Evolutionary conservation across 2,329 filamentous ascomycete species (phyloP).

Genomic region (Cryphonectria naterciae): DNA sequence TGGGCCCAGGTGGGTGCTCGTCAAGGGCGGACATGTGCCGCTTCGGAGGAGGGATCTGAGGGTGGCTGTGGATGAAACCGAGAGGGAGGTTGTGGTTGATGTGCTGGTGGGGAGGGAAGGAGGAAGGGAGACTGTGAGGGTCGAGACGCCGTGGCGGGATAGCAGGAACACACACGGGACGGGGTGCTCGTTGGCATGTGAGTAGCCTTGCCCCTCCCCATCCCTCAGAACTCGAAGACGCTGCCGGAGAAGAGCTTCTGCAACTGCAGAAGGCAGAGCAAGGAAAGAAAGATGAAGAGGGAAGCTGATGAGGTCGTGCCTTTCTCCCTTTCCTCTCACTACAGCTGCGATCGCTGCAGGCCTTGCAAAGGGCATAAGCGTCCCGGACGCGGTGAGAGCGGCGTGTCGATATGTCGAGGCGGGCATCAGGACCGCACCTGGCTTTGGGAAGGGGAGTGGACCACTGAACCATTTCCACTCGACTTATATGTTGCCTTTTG

Average conservation of each 20-base stretch:
- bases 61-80: conserved; percentile 60
- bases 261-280: too few relatives aligned
- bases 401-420: conserved; percentile 74
- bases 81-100: conserved; percentile 73
- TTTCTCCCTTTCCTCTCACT: neutral
- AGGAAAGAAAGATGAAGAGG: neutral
- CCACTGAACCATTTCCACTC: conserved; percentile 83
- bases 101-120: conserved; percentile 68
- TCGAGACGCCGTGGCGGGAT: conserved; percentile 72
- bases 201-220: conserved; percentile 39
- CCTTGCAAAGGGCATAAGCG: conserved; percentile 61
- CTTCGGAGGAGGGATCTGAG: conserved; percentile 65
- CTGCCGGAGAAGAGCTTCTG: too few relatives aligned
- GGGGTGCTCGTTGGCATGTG: conserved; percentile 89
- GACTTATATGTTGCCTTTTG: conserved; percentile 67
- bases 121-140: conserved; percentile 48
- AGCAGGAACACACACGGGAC: conserved; percentile 91
- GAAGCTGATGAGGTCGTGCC: neutral
- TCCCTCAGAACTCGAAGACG: too few relatives aligned
- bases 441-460: conserved; percentile 68
- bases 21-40: conserved; percentile 92
- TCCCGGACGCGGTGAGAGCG: conserved; percentile 65
- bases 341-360: conserved; percentile 76
- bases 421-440: conserved; percentile 67
- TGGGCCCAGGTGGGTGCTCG: conserved; percentile 78